These are phyloP conservation scores for Fusarium lateritium DNA, from an alignment of 2,329 filamentous ascomycete species.

Conservation along the genomic window DNA sequence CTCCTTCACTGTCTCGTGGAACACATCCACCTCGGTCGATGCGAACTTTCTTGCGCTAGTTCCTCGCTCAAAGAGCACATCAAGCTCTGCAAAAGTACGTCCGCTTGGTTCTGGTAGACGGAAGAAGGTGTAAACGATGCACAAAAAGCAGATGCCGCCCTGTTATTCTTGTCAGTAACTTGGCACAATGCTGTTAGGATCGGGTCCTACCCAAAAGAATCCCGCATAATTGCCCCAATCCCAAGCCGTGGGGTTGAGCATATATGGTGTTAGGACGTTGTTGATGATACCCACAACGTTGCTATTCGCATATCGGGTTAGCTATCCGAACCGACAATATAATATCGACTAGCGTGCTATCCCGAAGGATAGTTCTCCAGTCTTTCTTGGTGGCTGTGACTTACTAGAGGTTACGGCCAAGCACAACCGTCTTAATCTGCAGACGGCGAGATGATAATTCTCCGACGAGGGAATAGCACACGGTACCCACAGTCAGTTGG, in stretches of 20 bases:
- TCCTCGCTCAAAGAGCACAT: conserved; percentile 83
- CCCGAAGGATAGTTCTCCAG: background rate
- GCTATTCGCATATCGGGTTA: conserved; percentile 55
- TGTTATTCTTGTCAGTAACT: conserved; percentile 48
- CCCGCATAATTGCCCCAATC: conserved; percentile 90
- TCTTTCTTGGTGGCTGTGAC: conserved; percentile 47
- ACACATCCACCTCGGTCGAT: conserved; percentile 69
- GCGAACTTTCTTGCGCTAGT: conserved; percentile 82
- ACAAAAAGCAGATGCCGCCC: conserved; percentile 83
- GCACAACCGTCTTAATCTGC: conserved; percentile 91
- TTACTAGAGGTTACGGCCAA: conserved; percentile 83
- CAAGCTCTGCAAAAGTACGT: conserved; percentile 87
- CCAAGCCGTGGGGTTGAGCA: conserved; percentile 91
- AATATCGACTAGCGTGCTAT: background rate
- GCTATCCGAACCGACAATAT: conserved; percentile 11
- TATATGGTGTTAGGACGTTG: conserved; percentile 88
- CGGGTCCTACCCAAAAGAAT: conserved; percentile 80
- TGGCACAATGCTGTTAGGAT: background rate
- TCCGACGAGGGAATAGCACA: conserved; percentile 89
- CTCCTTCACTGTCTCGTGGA: conserved; percentile 65
- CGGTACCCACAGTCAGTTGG: conserved; percentile 89
- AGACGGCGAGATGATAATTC: conserved; percentile 87
- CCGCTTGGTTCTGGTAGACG: conserved; percentile 80
- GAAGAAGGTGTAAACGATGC: conserved; percentile 79
- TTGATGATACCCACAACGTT: conserved; percentile 87